These are phyloP conservation scores for Metschnikowia kunwiensis DNA, from an alignment of 805 yeast species.

Conservation along the genomic window DNA sequence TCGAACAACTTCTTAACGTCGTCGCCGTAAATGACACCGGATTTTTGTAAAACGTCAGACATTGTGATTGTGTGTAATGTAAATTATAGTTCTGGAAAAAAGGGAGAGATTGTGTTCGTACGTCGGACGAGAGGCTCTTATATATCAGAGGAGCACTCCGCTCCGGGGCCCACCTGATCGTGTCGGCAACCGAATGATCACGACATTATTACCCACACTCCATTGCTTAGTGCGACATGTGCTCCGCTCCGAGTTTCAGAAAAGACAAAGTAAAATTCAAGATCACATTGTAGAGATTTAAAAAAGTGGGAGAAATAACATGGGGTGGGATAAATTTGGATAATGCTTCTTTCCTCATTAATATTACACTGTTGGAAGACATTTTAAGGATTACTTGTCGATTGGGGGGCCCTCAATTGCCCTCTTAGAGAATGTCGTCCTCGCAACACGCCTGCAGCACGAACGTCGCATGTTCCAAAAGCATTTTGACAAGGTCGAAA, in stretches of 20 bases:
- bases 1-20: conserved; percentile 85
- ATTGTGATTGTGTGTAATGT: conserved; percentile 9
- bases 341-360: no score
- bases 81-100: conserved; percentile 3
- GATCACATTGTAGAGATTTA: no score
- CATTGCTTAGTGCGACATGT: conserved; percentile 10
- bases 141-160: conserved; percentile 22
- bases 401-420: no score
- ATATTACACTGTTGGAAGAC: no score
- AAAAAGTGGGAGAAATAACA: no score
- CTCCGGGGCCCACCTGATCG: conserved; percentile 18
- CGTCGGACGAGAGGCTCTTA: conserved; percentile 6
- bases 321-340: no score
- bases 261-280: no score
- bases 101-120: not conserved
- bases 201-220: conserved; percentile 10
- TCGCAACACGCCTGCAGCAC: conserved; percentile 5
- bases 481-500: no score
- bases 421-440: conserved; percentile 12
- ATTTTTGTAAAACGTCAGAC: conserved; percentile 53
- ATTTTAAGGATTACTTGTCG: no score
- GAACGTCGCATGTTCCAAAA: conserved; percentile 11
- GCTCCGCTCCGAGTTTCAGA: conserved; percentile 16
- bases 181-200: conserved; percentile 10
- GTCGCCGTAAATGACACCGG: conserved; percentile 99